A percentile compares a stretch with the other conserved stretches of the same genome.
Evolutionary conservation across 2,329 filamentous ascomycete genomes (phyloP).

Genomic region (Mycocentrospora acerina): DNA sequence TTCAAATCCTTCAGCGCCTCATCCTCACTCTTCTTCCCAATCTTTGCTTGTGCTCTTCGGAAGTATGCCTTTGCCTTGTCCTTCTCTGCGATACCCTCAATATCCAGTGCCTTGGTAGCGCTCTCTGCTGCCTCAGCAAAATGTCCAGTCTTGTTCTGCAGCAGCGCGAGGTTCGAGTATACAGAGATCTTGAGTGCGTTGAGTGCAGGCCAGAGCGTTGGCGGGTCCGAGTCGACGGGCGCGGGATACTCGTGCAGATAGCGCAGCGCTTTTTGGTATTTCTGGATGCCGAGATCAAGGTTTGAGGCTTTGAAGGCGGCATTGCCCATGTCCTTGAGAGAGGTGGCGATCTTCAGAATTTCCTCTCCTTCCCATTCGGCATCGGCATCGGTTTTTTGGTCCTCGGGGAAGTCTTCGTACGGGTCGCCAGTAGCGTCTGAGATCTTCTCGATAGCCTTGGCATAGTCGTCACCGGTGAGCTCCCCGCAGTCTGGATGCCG

Average conservation of each 20-base stretch:
- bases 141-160: conserved; percentile 76
- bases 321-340: conserved; percentile 91
- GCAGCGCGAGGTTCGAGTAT: conserved; percentile 83
- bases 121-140: conserved; percentile 70
- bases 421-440: conserved; percentile 83
- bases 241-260: conserved; percentile 86
- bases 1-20: conserved; percentile 57
- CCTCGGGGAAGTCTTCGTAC: conserved; percentile 95
- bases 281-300: conserved; percentile 70
- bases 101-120: conserved; percentile 73
- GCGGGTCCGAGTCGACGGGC: conserved; percentile 66
- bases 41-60: conserved; percentile 74
- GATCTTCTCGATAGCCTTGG: conserved; percentile 65
- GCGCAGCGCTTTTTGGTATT: conserved; percentile 91
- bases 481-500: conserved; percentile 73
- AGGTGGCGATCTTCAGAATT: conserved; percentile 75
- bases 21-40: conserved; percentile 82
- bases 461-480: conserved; percentile 70
- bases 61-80: conserved; percentile 90
- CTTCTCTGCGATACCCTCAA: conserved; percentile 62
- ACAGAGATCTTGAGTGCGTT: conserved; percentile 77
- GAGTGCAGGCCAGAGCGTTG: conserved; percentile 67
- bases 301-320: conserved; percentile 84
- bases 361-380: conserved; percentile 63
- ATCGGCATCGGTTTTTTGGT: conserved; percentile 59